Base-by-base conservation (phyloP, 345 rosid species). In the Mangifera indica region DNA sequence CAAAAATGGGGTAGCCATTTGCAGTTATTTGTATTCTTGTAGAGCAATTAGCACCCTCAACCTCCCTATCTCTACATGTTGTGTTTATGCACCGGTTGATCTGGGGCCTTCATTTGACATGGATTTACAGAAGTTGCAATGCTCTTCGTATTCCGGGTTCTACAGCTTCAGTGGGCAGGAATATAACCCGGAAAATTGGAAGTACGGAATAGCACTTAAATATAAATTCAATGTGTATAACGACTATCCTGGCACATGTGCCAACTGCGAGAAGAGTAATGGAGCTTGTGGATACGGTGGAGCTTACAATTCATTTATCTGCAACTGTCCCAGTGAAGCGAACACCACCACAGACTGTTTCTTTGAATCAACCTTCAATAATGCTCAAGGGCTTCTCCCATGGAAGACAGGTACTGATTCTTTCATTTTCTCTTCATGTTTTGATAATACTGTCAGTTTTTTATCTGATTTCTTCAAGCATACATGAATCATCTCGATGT, bases 51-150 rank as follows among this genome's bases (percentile, higher is more conserved):
- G 91, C 66, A 64, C 81, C 59, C 81, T 87, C 65, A 85, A 86
- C 74, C 90, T 86, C 22, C 96, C 92, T 0, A 87, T 84, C 48
- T 91, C 98, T 49, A 85, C 93, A 2, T 93, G 98, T n/a, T 93
- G 97, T 65, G 94, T 93, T 60, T 93, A 93, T 74, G 81, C 94
- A 0, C 98, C 97, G 0, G 82, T 91, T 6, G 96, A 93, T 73
- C 93, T 93, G 5, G 98, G 97, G 34, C 97, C 97, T 2, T 73
- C 98, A 6, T 91, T 91, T 26, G 89, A 89, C 49, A 83, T 93
- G 86, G 89, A 93, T 68, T 81, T 91, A 29, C 51, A 82, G 80
- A 91, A 89, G 79, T 75, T 93, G 72, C 60, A 78, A 20, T 93
- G 97, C 79, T 67, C 84, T 10, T 89, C 94, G 0, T 93, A 91